Base-by-base conservation (phyloP, 768 basidiomycete genomes). In the Naganishia onofrii region DNA sequence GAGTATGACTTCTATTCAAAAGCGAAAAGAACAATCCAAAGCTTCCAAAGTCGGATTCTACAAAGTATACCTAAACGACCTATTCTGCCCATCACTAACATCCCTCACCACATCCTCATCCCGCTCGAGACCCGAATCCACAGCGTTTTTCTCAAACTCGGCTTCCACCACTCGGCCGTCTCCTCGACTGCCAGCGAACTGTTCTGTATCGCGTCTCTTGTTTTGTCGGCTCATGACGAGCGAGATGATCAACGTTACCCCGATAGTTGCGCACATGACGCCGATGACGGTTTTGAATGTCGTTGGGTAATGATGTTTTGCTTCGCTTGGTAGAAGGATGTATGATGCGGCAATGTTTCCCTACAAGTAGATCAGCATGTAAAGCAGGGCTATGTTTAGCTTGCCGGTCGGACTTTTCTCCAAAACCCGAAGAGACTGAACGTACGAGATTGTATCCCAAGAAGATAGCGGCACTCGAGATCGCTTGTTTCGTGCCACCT, bases 401-500 rank as follows among this genome's bases (percentile, higher is more conserved):
- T 32, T 8, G 8, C 15, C 12, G 6, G 34, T 12, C 12, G 34
- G 42, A 34, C 19, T 4, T 28, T 34, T 6, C 9, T 10, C 7
- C n/a, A 21, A n/a, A n/a, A n/a, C n/a, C n/a, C 29, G 23, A 17
- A 23, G 3, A 8, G 34, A 21, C 2, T 1, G 7, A 13, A 63
- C 60, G n/a, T 29, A 63, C 60, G 38, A 63, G 38, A 29, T 82
- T 82, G 72, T 82, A 81, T 13, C 79, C 80, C 23, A 80, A 64
- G 68, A 82, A 81, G 53, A 81, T 78, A 0, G 76, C 74, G 8
- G 74, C 81, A 15, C 70, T 66, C 0, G 74, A 60, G 32, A 80
- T 72, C 5, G 79, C 77, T 51, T 80, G 80, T 70, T 83, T 83
- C 17, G 82, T 82, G 0, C 76, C 68, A 10, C 81, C 82, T 0